Percentiles rank a stretch among this genome's conserved stretches.
Conservation (phyloP, 2,329 filamentous ascomycete genomes). For the Graphilbum sp. region DNA sequence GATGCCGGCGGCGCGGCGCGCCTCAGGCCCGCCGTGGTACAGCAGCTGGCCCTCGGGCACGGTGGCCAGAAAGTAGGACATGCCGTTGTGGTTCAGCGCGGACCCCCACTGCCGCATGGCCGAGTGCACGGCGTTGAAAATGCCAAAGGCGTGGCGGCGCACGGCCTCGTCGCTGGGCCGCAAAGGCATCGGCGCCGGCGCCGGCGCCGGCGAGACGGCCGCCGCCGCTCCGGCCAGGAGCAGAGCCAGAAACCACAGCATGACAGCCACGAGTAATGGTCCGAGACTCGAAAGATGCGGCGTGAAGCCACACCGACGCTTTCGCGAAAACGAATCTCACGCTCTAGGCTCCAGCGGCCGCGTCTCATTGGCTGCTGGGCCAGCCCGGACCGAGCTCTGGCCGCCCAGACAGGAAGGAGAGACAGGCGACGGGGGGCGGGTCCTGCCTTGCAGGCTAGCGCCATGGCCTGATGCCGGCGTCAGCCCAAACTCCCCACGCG, state of each 20-base stretch:
- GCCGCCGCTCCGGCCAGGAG: background rate
- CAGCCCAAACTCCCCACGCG: too few species aligned
- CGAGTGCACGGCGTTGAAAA: slow-evolving; percentile 59
- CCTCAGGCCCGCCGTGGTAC: slow-evolving; percentile 43
- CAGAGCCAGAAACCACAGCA: background rate
- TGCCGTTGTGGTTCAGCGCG: slow-evolving; percentile 57
- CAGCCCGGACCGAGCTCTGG: too few species aligned
- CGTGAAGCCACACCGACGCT: too few species aligned
- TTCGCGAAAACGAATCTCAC: too few species aligned
- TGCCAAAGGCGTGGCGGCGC: slow-evolving; percentile 38
- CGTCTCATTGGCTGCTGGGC: too few species aligned
- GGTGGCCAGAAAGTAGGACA: slow-evolving; percentile 51
- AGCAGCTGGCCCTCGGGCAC: slow-evolving; percentile 48
- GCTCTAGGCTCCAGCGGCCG: too few species aligned
- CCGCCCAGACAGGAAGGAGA: too few species aligned
- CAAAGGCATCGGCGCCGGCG: background rate
- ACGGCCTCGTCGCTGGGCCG: slow-evolving; percentile 15
- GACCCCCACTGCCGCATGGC: slow-evolving; percentile 63
- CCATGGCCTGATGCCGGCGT: too few species aligned
- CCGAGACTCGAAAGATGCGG: too few species aligned
- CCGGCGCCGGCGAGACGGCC: background rate
- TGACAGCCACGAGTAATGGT: too few species aligned
- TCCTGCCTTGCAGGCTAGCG: too few species aligned
- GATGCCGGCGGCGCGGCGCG: slow-evolving; percentile 27
- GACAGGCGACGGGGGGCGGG: too few species aligned